Percentiles rank a stretch among this genome's conserved stretches.
These are phyloP conservation scores for Penicillium parvum DNA, from an alignment of 495 filamentous ascomycete genomes.

Conservation along the genomic window DNA sequence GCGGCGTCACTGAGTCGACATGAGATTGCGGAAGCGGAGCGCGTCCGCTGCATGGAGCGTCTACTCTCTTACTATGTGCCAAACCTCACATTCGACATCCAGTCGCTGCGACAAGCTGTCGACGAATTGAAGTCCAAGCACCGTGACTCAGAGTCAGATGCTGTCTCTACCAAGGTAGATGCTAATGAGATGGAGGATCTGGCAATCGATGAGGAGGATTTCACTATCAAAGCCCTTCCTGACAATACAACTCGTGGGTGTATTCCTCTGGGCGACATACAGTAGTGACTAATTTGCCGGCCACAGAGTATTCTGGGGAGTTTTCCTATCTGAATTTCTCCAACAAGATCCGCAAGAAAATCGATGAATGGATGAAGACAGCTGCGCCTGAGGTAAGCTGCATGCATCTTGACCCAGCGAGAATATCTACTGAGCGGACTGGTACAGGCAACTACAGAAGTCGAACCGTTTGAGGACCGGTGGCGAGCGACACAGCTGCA, in stretches of 20 bases:
- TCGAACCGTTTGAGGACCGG: conserved; percentile 44
- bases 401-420: neutral
- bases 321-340: conserved; percentile 51
- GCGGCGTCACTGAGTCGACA: conserved; percentile 34
- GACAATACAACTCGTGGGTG: conserved; percentile 45
- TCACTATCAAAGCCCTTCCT: conserved; percentile 44
- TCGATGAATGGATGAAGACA: conserved; percentile 46
- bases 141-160: conserved; percentile 35
- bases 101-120: conserved; percentile 38
- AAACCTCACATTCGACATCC: conserved; percentile 40
- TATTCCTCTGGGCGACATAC: neutral
- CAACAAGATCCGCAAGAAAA: conserved; percentile 46
- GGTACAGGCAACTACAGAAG: conserved; percentile 35
- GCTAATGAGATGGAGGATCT: conserved; percentile 41
- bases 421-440: conserved; percentile 7
- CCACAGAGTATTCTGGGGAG: conserved; percentile 48
- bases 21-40: conserved; percentile 42
- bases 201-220: conserved; percentile 43
- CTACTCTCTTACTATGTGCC: conserved; percentile 42
- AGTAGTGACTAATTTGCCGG: neutral
- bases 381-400: conserved; percentile 29
- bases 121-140: conserved; percentile 38
- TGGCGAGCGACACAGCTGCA: conserved; percentile 49
- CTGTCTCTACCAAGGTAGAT: conserved; percentile 29
- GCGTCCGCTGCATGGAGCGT: conserved; percentile 43